Evolutionary conservation across 805 yeast genomes (phyloP), one percentile per base, ranked within the genome.

Genomic region (Candida sithepensis): DNA sequence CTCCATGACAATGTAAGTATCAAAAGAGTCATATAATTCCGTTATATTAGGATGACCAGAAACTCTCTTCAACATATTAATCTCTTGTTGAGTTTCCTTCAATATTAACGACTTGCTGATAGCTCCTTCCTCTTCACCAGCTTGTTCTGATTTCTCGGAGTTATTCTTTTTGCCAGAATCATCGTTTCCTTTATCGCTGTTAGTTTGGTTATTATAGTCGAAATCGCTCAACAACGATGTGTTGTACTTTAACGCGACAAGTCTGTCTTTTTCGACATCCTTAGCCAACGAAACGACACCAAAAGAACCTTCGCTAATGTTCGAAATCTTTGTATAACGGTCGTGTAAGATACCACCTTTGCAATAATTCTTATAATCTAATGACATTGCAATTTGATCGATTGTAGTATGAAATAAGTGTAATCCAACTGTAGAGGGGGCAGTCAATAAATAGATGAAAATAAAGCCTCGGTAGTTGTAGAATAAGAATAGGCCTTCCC

Each of bases 281-380:
- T 81, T 82, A 9, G 96, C 97, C 22, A 92, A 74, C 2, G 95
- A 82, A 8, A 92, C 98, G 41, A 86, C 78, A 43, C 98, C 98
- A 66, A 88, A 92, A 0, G 97, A 88, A 26, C 98, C 98, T 65
- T 88, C 91, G 61, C 91, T 88, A 49, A 92, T 79, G 60, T 83
- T 88, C 48, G 79, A 81, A 20, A 89, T 73, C 56, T 84, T 84
- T 48, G 72, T 69, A 68, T 89, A 92, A 47, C 86, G 72, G 46
- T 73, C 73, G 50, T 82, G 76, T 47, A 88, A 70, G 40, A 85
- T 71, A 18, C 59, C 65, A n/a, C 71, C 72, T 18, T 60, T 51
- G 18, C 59, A 54, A 45, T 66, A 68, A 23, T 52, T 44, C 28
- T 57, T 53, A 52, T 66, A 67, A 39, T 59, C 60, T 23, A 58